Evolutionary conservation across 2,329 filamentous ascomycete genomes (phyloP).

Genomic region (Xylariaceae sp.): DNA sequence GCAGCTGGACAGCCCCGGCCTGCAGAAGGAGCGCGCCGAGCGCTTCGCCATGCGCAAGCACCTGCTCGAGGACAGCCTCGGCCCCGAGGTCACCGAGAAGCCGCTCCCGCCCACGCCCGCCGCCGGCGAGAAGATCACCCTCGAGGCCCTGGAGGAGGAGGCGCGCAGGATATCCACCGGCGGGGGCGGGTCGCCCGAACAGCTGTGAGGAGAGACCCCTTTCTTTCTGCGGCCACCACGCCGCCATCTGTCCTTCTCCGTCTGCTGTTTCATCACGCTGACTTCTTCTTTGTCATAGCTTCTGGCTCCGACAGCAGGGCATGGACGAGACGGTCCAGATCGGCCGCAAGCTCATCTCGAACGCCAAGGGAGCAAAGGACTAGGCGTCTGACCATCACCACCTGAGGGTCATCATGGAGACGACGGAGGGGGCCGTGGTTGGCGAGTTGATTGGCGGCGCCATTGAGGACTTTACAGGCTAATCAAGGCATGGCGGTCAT

Average conservation of each 20-base stretch:
- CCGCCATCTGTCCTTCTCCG: neutral
- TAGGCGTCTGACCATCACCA: conserved; percentile 1
- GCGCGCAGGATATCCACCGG: conserved; percentile 42
- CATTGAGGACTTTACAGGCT: no score
- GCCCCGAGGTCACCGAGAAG: conserved; percentile 44
- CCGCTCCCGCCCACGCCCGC: conserved; percentile 39
- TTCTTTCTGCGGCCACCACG: neutral
- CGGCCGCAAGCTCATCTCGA: conserved; percentile 47
- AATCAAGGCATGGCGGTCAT: no score
- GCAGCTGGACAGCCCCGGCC: conserved; percentile 77
- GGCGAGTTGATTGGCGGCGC: no score
- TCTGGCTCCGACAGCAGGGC: conserved; percentile 55
- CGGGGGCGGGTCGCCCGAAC: conserved; percentile 43
- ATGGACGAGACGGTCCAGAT: conserved; percentile 50
- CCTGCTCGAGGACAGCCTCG: conserved; percentile 67
- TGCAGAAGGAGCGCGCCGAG: conserved; percentile 78
- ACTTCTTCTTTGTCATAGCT: conserved; percentile 33
- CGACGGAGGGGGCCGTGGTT: neutral
- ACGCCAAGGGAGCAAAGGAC: conserved; percentile 21
- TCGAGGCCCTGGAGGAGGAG: conserved; percentile 57
- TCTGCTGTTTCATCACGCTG: conserved; percentile 8
- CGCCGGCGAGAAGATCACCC: conserved; percentile 56
- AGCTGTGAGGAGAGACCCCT: conserved; percentile 31
- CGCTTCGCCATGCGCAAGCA: conserved; percentile 73
- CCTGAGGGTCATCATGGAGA: neutral